A percentile compares a stretch with the other conserved stretches of the same genome.
phyloP scores from a whole-genome alignment of 2,329 filamentous ascomycete genomes.

The Trichoderma citrinoviride region DNA sequence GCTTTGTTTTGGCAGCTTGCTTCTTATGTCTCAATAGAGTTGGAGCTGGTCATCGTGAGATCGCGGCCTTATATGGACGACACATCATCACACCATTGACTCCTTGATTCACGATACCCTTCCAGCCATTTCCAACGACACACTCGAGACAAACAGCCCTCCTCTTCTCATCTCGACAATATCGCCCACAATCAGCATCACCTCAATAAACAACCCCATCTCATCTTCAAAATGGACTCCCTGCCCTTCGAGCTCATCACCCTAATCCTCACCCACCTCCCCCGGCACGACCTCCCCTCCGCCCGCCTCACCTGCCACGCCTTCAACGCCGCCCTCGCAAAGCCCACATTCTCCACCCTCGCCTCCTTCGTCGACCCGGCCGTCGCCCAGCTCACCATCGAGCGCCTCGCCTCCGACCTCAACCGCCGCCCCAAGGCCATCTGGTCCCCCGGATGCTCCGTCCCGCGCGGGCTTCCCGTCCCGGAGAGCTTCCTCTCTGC shows the following conservation, averaged over 20 bases:
- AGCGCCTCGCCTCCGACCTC: constrained; percentile 27
- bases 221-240: constrained; percentile 32
- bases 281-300: constrained; percentile 26
- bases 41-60: too few relatives aligned
- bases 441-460: constrained; percentile 38
- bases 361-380: constrained; percentile 33
- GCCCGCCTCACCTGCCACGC: constrained; percentile 35
- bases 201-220: too few relatives aligned
- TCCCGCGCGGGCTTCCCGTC: constrained; percentile 32
- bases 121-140: too few relatives aligned
- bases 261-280: constrained; percentile 32
- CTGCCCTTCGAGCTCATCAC: constrained; percentile 35
- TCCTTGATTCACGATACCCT: too few relatives aligned
- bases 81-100: too few relatives aligned
- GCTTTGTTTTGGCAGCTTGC: too few relatives aligned
- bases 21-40: too few relatives aligned
- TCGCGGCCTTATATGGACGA: too few relatives aligned
- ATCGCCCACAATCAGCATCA: too few relatives aligned
- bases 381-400: constrained; percentile 28
- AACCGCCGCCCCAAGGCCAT: constrained; percentile 29
- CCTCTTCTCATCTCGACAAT: too few relatives aligned
- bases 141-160: too few relatives aligned
- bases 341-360: constrained; percentile 31
- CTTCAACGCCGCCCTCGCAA: constrained; percentile 35
- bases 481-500: constrained; percentile 35